Evolutionary conservation across 2,329 filamentous ascomycete genomes (phyloP), one percentile per base, ranked within the genome.

Genomic region (Colletotrichum acutatum): DNA sequence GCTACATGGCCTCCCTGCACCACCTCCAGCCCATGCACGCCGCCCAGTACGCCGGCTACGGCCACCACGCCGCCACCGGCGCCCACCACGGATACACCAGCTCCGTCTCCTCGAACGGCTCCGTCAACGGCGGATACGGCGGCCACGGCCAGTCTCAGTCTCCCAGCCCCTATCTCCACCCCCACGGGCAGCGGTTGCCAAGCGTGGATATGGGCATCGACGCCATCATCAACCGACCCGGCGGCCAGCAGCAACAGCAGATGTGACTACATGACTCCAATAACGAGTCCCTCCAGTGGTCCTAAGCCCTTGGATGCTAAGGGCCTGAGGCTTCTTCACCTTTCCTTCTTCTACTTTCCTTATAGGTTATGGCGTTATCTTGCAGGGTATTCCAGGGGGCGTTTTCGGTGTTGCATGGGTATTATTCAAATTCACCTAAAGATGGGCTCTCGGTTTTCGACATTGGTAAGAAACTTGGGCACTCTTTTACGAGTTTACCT

Each of bases 181-280:
- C 75, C 75, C 80, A 84, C 75, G 81, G 83, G 9, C 84, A 86
- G 75, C 81, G 89, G 54, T 82, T 90, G 67, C 84, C 89, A 6
- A 88, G 87, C 74, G 86, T 87, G 61, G 89, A 91, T 76, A 91
- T 91, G 89, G 89, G 88, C 28, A 91, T 92, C 76, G 87, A 87
- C 64, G 83, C 87, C 63, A 87, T 91, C 71, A 89, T 91, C 76
- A 89, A 90, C 79, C 84, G 87, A 28, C 83, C 86, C 9, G 78
- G 80, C 46, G 77, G 78, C 28, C 76, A 78, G 37, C 71, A 68
- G 37, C 73, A 76, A 49, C 67, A 75, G 14, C 62, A 52, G 30
- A 73, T 76, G 71, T 76, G 37, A 74, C 30, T 34, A 16, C 37
- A 52, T 37, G 26, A 22, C 12, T 26, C 56, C 16, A 49, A 46